Evolutionary conservation across 192 early-diverging fungal genomes (phyloP), one percentile per base, ranked within the genome.

Genomic region (Backusella circina): DNA sequence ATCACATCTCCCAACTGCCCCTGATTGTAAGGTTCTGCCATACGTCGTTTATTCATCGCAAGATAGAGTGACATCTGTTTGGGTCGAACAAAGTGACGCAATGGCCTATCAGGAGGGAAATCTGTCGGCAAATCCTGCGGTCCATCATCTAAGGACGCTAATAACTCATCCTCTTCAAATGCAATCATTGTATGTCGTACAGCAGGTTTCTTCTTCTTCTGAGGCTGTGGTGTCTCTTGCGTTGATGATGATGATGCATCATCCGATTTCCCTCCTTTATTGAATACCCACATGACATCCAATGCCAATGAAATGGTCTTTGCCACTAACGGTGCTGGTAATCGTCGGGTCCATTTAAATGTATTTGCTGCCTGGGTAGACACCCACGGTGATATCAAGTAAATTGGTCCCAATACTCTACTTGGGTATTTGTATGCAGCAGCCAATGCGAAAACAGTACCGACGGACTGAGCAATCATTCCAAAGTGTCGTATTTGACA

Each of bases 391-490:
- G 78, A 79, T 21, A 83, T 77, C 12, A 79, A 38, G 61, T 77
- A 79, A 0, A 83, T 69, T 3, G 82, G 78, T 0, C 82, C 82
- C 28, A 77, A 2, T 13, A 83, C 75, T 18, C 82, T 75, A 0
- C 5, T 23, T 1, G 72, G 75, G 31, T 77, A 79, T 35, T 72
- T 47, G 16, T 74, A 65, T 9, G 78, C 82, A 32, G 77, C 37
- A 5, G 82, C 82, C n/a, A 83, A n/a, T 5, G 82, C 78, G 51
- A 83, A 83, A 3, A 83, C 82, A 4, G 75, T 77, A n/a, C 82
- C 82, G 26, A 83, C 82, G 13, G 82, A 83, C 38, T 83, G 82
- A 12, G 65, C 82, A 75, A 83, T 83, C 1, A 83, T 51, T 2
- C 77, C 64, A 38, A 83, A 83, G 16, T 28, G 38, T 1, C 26